Evolutionary conservation across 768 basidiomycete genomes (phyloP).

Genomic region (Dioszegia aurantiaca): DNA sequence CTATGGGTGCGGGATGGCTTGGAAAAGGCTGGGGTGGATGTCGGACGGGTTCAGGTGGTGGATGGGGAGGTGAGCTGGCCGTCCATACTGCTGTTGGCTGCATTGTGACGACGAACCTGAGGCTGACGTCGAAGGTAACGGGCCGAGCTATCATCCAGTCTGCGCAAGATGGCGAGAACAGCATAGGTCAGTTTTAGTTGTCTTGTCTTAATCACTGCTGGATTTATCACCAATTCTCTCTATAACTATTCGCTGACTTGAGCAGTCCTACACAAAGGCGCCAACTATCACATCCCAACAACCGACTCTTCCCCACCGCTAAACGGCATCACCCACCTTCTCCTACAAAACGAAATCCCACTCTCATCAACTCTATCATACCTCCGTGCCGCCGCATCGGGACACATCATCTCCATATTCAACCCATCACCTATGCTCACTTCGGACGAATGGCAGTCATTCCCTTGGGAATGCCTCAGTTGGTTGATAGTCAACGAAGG

Average conservation of each 20-base stretch:
- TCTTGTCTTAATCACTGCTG: background rate
- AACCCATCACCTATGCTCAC: constrained; percentile 56
- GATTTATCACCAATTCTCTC: no score
- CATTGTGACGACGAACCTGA: background rate
- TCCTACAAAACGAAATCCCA: constrained; percentile 56
- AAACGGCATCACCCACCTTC: constrained; percentile 50
- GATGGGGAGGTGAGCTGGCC: constrained; percentile 37
- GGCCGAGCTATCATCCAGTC: constrained; percentile 56
- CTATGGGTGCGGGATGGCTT: constrained; percentile 44
- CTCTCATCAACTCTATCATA: constrained; percentile 44
- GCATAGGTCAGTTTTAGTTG: constrained; percentile 49
- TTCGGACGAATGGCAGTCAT: constrained; percentile 34
- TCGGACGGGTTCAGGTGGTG: constrained; percentile 26
- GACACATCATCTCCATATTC: constrained; percentile 48
- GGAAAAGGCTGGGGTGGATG: constrained; percentile 43
- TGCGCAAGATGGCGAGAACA: constrained; percentile 54
- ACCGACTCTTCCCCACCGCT: constrained; percentile 39
- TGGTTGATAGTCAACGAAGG: constrained; percentile 56
- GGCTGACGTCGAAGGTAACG: constrained; percentile 39
- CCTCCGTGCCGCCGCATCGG: constrained; percentile 27
- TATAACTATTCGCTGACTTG: background rate
- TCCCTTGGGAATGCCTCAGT: constrained; percentile 50
- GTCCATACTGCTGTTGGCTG: no score
- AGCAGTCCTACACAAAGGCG: constrained; percentile 50
- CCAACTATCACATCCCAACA: constrained; percentile 40